Evolutionary conservation across 2,329 filamentous ascomycete species (phyloP), one percentile per base, ranked within the genome.

Genomic region (Fusarium oligoseptatum): DNA sequence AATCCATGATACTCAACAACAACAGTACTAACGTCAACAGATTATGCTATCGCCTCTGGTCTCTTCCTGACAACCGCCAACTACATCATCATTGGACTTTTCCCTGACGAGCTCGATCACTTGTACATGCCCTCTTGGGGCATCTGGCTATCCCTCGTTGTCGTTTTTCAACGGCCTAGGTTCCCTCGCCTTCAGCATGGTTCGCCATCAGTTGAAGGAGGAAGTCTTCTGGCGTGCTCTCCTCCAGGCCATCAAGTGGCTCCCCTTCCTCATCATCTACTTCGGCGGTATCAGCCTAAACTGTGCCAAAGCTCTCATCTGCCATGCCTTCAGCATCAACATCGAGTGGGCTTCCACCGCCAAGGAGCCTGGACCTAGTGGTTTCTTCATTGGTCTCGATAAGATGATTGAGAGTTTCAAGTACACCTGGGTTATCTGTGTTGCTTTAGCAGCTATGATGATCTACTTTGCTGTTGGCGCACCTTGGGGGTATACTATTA

Each of bases 1-100:
- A 2, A 0, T 7, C 3, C 9, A 55, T 3, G 6, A 20, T 14
- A 1, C 10, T 5, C 1, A 1, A 32, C 3, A 8, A 8, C 0
- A 7, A 11, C 2, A 4, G 32, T n/a, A 8, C 68, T 77, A 11
- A 77, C 39, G 1, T 48, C 11, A 1, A 2, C 1, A 76, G 72
- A 93, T 82, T 93, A 93, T 74, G 92, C 92, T n/a, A 90, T 94
- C 66, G 92, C 88, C 4, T 88, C 89, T 0, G 89, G 91, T 6
- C 90, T 92, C 86, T 83, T 91, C 6, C 85, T 94, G 45, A 93
- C 92, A 0, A 78, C 92, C 0, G 82, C 88, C 67, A 94, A 94
- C 82, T 94, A 94, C 81, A 88, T 94, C 80, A 82, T 93, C 17
- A 86, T 93, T 52, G 93, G 93, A 20, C 92, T 92, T 87, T 93